Conservation (phyloP, 176 grass and related monocot species). For the Hyparrhenia diplandra region DNA sequence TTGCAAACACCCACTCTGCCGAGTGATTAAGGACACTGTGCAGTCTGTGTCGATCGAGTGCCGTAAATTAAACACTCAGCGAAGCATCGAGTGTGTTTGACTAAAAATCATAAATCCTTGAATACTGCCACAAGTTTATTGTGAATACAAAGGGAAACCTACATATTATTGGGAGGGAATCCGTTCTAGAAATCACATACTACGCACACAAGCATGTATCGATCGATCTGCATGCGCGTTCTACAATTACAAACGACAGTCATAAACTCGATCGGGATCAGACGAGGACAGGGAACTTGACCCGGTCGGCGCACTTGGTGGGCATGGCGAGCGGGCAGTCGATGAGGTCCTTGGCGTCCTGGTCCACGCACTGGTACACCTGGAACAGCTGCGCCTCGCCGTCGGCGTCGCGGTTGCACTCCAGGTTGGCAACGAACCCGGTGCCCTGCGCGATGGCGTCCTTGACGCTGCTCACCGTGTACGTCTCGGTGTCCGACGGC, state of each 20-base stretch:
- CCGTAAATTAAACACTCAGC: no score
- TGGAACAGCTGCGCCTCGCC: constrained; percentile 62
- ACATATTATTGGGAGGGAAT: no score
- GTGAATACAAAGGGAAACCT: no score
- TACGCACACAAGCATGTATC: not conserved
- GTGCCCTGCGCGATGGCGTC: not conserved
- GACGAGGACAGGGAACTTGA: constrained; percentile 69
- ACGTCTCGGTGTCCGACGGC: no score
- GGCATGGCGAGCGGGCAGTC: constrained; percentile 52
- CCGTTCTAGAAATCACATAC: not conserved
- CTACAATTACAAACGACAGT: not conserved
- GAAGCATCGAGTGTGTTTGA: no score
- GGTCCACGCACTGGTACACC: constrained; percentile 76
- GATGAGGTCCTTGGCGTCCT: constrained; percentile 31
- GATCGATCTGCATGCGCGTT: not conserved
- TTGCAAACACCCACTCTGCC: no score
- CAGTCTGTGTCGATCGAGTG: no score
- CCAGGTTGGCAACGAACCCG: constrained; percentile 42
- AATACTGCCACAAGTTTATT: no score
- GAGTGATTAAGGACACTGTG: no score
- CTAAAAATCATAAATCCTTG: no score
- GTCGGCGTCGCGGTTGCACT: constrained; percentile 53
- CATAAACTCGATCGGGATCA: not conserved
- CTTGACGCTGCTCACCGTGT: no score
- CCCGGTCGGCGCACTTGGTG: constrained; percentile 26